These are phyloP conservation scores for Aspergillus carbonarius DNA, from an alignment of 2,329 filamentous ascomycete genomes.

Conservation along the genomic window DNA sequence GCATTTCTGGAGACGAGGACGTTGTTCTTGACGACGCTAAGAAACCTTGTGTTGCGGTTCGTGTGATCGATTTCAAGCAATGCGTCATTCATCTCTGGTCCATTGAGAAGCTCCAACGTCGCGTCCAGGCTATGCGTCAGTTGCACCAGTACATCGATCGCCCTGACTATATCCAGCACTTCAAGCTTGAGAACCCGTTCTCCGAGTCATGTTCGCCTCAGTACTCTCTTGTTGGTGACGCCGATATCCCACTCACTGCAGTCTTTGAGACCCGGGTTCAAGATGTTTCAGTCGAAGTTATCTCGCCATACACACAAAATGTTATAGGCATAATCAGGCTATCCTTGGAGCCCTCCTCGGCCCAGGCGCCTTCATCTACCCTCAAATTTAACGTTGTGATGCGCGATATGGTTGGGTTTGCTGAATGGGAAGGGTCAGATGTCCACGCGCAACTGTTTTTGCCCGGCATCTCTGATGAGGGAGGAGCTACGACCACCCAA, in stretches of 20 bases:
- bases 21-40: constrained; percentile 73
- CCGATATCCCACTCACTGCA: constrained; percentile 84
- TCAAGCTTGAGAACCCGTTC: constrained; percentile 91
- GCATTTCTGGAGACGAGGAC: constrained; percentile 82
- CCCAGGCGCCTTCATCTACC: constrained; percentile 85
- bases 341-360: constrained; percentile 88
- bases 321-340: constrained; percentile 88
- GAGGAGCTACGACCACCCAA: constrained; percentile 89
- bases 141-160: constrained; percentile 96
- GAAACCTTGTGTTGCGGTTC: constrained; percentile 87
- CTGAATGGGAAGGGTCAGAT: constrained; percentile 90
- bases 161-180: constrained; percentile 90
- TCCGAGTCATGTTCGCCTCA: constrained; percentile 86
- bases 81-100: constrained; percentile 91
- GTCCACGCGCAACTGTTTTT: constrained; percentile 98
- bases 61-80: constrained; percentile 88
- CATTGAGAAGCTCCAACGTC: constrained; percentile 82
- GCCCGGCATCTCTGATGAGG: constrained; percentile 83
- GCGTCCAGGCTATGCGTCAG: constrained; percentile 89
- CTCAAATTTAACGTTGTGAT: constrained; percentile 99
- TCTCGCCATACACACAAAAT: constrained; percentile 88
- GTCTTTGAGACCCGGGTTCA: constrained; percentile 95
- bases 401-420: constrained; percentile 92
- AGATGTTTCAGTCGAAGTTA: constrained; percentile 86
- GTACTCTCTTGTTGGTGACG: constrained; percentile 89